These are phyloP conservation scores for Aspergillus carlsbadensis DNA, from an alignment of 495 filamentous ascomycete species.

Conservation along the genomic window DNA sequence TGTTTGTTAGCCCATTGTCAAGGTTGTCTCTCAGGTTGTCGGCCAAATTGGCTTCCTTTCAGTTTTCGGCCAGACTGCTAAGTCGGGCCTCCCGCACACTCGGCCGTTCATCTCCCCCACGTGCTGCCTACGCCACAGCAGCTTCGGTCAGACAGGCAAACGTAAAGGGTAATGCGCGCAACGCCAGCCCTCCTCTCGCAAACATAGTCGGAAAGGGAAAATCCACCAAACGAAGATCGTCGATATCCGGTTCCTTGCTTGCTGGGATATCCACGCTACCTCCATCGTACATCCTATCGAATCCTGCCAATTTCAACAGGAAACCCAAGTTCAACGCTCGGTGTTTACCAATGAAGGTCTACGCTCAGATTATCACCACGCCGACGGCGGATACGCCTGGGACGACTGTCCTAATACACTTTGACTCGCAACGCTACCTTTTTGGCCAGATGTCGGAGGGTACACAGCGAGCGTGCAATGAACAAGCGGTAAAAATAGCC, in stretches of 20 bases:
- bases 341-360: constrained; percentile 60
- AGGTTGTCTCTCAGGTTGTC: background rate
- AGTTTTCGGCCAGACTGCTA: constrained; percentile 32
- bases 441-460: constrained; percentile 85
- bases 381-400: constrained; percentile 92
- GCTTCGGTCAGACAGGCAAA: background rate
- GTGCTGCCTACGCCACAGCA: background rate
- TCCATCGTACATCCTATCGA: constrained; percentile 27
- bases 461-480: constrained; percentile 70
- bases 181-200: no score
- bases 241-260: no score
- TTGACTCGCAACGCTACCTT: constrained; percentile 79
- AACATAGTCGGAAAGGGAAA: no score
- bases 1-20: background rate
- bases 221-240: no score
- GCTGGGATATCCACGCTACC: no score
- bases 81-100: constrained; percentile 30
- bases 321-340: background rate
- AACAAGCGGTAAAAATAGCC: constrained; percentile 58
- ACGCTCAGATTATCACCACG: constrained; percentile 69
- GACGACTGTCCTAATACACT: constrained; percentile 70
- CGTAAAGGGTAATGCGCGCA: background rate
- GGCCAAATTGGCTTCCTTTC: constrained; percentile 47
- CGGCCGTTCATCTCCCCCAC: constrained; percentile 11
- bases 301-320: constrained; percentile 18